Evolutionary conservation across 129 eudicot genomes (phyloP).

Genomic region (Artemisia tridentata): DNA sequence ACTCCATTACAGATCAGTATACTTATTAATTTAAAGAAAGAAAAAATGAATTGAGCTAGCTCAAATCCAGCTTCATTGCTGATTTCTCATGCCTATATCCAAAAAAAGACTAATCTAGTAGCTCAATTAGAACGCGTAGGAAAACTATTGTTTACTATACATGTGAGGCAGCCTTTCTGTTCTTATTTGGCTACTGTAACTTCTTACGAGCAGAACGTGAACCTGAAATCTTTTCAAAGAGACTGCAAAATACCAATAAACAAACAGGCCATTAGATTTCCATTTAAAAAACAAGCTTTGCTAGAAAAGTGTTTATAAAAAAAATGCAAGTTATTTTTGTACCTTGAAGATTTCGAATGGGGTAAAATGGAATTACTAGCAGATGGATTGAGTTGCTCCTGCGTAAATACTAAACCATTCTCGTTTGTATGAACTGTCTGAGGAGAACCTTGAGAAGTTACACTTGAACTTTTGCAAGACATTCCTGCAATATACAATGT

Average conservation of each 20-base stretch:
- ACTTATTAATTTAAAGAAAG: slow-evolving; percentile 16
- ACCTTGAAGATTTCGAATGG: slow-evolving; percentile 47
- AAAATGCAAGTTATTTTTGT: slow-evolving; percentile 1
- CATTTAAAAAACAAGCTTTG: neutral
- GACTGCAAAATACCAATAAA: slow-evolving; percentile 36
- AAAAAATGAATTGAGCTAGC: slow-evolving; percentile 25
- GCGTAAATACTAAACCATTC: slow-evolving; percentile 32
- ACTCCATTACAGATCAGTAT: slow-evolving; percentile 27
- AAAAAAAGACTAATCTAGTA: slow-evolving; percentile 26
- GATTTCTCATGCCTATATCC: slow-evolving; percentile 27
- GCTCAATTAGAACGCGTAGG: slow-evolving; percentile 12
- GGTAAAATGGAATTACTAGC: slow-evolving; percentile 30
- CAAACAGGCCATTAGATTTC: neutral
- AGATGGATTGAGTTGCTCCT: slow-evolving; percentile 38
- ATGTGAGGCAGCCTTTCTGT: slow-evolving; percentile 1
- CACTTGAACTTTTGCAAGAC: slow-evolving; percentile 36
- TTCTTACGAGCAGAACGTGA: slow-evolving; percentile 24
- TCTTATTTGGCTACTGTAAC: slow-evolving; percentile 26
- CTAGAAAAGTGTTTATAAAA: neutral
- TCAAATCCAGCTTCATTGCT: slow-evolving; percentile 30
- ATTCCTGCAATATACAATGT: slow-evolving; percentile 36
- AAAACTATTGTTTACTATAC: slow-evolving; percentile 25
- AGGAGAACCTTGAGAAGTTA: slow-evolving; percentile 40
- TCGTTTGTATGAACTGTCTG: slow-evolving; percentile 37
- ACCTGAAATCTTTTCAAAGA: slow-evolving; percentile 32